Percentiles rank a stretch among this genome's conserved stretches.
Evolutionary conservation across 179 eudicot genomes (phyloP).

Genomic region (Beta lomatogona): DNA sequence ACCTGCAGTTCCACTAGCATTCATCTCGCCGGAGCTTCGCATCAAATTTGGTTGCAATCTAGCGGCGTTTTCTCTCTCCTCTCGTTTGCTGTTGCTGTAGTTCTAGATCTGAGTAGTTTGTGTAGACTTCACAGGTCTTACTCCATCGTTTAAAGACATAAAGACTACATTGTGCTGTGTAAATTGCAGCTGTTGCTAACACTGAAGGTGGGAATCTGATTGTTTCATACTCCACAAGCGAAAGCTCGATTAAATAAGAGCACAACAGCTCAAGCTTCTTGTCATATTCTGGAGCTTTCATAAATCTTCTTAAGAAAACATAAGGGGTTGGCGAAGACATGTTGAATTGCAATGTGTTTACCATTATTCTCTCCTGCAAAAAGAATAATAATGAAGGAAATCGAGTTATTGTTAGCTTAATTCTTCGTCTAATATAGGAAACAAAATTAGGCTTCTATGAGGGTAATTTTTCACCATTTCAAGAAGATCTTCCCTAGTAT

Average conservation of each 20-base stretch:
- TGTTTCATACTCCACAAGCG: constrained; percentile 59
- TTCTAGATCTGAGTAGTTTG: constrained; percentile 44
- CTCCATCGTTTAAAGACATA: constrained; percentile 49
- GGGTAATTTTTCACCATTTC: constrained; percentile 34
- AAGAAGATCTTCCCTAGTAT: constrained; percentile 66
- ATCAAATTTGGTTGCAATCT: too few species aligned
- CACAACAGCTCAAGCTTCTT: constrained; percentile 51
- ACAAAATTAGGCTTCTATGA: not conserved
- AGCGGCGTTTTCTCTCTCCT: too few species aligned
- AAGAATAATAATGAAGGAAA: not conserved
- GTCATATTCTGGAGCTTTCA: constrained; percentile 58
- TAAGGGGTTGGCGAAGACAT: constrained; percentile 60
- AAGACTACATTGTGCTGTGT: constrained; percentile 62
- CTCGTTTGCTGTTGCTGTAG: too few species aligned
- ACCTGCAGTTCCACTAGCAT: too few species aligned
- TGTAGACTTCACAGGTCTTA: constrained; percentile 52
- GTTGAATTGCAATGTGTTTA: constrained; percentile 59
- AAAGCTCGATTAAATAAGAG: constrained; percentile 49
- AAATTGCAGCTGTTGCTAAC: constrained; percentile 60
- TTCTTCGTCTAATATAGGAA: not conserved
- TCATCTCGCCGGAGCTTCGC: too few species aligned
- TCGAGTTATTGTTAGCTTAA: too few species aligned
- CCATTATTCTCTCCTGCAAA: constrained; percentile 51
- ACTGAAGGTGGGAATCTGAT: constrained; percentile 58
- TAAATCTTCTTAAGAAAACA: constrained; percentile 51